Conservation (phyloP, 225 moss, liverwort and hornwort genomes). For the Takakia lepidozioides region DNA sequence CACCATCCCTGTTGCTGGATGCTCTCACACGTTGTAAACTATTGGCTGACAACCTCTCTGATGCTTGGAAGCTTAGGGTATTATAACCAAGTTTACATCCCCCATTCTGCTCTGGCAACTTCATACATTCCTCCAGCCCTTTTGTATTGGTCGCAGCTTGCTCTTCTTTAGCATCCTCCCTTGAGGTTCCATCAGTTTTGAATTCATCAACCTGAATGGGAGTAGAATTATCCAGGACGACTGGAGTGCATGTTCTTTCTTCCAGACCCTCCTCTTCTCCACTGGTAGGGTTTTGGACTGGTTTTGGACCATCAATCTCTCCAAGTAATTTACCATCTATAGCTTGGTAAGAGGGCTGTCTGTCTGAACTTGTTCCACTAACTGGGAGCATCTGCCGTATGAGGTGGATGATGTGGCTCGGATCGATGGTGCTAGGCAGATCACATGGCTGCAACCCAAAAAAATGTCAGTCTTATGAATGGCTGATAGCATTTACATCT, state of each 20-base stretch:
- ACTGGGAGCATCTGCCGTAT: constrained; percentile 64
- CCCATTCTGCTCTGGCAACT: no score
- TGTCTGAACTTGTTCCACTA: constrained; percentile 4
- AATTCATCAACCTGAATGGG: no score
- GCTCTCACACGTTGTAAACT: constrained; percentile 5
- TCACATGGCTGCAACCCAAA: constrained; percentile 41
- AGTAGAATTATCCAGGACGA: neutral
- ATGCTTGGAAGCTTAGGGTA: constrained; percentile 3
- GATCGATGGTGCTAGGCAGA: constrained; percentile 63
- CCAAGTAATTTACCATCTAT: neutral
- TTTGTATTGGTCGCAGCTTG: no score
- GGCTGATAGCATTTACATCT: no score
- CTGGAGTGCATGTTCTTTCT: neutral
- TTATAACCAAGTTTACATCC: constrained; percentile 6
- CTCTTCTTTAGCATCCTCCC: no score
- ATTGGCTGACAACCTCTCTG: constrained; percentile 3
- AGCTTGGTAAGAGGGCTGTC: constrained; percentile 1
- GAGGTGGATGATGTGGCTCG: constrained; percentile 80
- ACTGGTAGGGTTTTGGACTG: no score
- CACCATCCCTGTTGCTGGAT: constrained; percentile 1
- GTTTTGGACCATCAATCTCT: constrained; percentile 1
- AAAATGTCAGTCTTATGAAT: no score
- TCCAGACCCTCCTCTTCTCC: no score
- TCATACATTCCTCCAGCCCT: no score
- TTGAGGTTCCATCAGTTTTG: no score